These are phyloP conservation scores for Hypomontagnella submonticulosa DNA, from an alignment of 495 filamentous ascomycete species.

Conservation along the genomic window DNA sequence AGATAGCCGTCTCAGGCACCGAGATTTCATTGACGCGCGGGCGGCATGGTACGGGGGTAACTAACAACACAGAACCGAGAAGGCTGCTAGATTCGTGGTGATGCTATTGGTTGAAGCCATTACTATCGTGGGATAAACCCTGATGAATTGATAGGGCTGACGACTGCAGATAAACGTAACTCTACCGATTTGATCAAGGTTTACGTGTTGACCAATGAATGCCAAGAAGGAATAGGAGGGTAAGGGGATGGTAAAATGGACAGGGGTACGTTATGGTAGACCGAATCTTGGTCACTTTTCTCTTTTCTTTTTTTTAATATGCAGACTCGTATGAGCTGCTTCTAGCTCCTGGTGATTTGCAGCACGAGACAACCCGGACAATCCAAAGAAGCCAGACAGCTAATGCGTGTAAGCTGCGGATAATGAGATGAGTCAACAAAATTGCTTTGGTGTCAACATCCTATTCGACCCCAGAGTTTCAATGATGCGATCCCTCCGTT, in stretches of 20 bases:
- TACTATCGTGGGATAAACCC: constrained; percentile 10
- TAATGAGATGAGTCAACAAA: constrained; percentile 36
- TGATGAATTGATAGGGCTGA: constrained; percentile 42
- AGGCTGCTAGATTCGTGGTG: constrained; percentile 35
- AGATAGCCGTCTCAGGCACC: constrained; percentile 41
- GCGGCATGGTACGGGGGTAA: constrained; percentile 7
- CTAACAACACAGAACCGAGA: constrained; percentile 6
- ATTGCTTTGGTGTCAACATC: constrained; percentile 41
- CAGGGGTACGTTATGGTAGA: not conserved
- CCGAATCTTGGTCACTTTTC: constrained; percentile 22
- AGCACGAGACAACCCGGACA: constrained; percentile 18
- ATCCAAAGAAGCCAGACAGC: not conserved
- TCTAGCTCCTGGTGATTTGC: constrained; percentile 8
- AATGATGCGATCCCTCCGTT: constrained; percentile 25
- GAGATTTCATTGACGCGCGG: constrained; percentile 41
- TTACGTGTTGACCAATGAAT: constrained; percentile 36
- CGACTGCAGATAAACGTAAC: constrained; percentile 21
- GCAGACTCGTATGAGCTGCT: constrained; percentile 17
- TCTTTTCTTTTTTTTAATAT: constrained; percentile 5
- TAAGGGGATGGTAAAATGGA: not conserved
- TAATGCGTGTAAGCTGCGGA: constrained; percentile 26
- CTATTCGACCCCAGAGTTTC: constrained; percentile 26
- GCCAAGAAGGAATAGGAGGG: constrained; percentile 11
- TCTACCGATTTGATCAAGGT: constrained; percentile 5
- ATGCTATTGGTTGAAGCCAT: constrained; percentile 22